Evolutionary conservation across 768 basidiomycete genomes (phyloP), one percentile per base, ranked within the genome.

Genomic region (Lenzites betulinus): DNA sequence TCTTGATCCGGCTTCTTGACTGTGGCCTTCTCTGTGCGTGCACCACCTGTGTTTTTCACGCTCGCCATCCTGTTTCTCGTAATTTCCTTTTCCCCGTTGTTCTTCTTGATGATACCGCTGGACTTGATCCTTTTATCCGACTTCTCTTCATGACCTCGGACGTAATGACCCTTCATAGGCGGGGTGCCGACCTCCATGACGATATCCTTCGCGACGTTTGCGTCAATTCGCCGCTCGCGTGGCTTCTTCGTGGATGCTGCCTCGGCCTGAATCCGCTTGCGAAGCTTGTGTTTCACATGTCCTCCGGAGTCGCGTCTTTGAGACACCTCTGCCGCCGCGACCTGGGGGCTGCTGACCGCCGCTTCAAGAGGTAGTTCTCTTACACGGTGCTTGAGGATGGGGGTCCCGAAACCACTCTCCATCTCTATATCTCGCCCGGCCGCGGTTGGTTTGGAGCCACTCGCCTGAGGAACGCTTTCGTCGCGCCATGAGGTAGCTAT

Each of bases 401-500:
- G 60, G 0, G 61, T 66, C 20, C 64, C 60, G 30, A 65, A 61
- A 7, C 56, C 60, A n/a, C 52, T 61, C 26, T 58, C 54, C 4
- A 54, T n/a, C 11, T 55, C 58, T 4, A 52, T 23, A 22, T 52
- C 54, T 16, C 51, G 23, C 9, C 3, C 18, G 15, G 50, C n/a
- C 16, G n/a, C 47, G 16, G 26, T 16, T 16, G 15, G 22, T 18
- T 20, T 18, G 49, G 59, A 35, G 62, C 33, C 23, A 22, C 6
- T 3, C 23, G 42, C 58, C 38, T 51, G 52, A 22, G 42, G 38
- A 51, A 53, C 44, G 28, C 33, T 35, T 12, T 58, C 35, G 12
- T 43, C 36, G 41, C 62, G 54, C 70, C 71, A 71, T 2, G 68
- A 69, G 16, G 69, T 66, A 22, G 22, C 50, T 7, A 58, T 41